Evolutionary conservation across 2,329 filamentous ascomycete species (phyloP), one percentile per base, ranked within the genome.

Genomic region (Penicillium sp.): DNA sequence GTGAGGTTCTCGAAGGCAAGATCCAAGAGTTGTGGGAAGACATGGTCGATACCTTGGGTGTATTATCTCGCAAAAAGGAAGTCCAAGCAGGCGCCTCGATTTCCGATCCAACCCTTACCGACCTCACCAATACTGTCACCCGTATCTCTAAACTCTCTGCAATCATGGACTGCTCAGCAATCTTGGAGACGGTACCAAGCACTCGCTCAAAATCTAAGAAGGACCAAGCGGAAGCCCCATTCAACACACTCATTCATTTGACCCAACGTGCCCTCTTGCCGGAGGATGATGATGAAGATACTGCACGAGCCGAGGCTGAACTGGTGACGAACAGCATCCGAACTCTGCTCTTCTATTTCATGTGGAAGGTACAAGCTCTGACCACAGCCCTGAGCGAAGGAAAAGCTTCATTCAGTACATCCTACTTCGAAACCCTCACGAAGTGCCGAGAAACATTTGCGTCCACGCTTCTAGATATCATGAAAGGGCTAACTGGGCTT

Each of bases 21-120:
- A 78, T 97, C 9, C 85, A 89, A 23, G 81, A 86, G 39, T 79
- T 97, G 5, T 97, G 94, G 92, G 92, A 97, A 61, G 90, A 92
- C 60, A 85, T 87, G 5, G 82, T 91, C 50, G 87, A 88, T 63
- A 83, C 88, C 2, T 81, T 99, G 33, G 83, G 87, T 54, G 83
- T 86, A 54, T 83, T 94, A 51, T 84, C 88, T 58, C 84, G 86
- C 63, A 87, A 85, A 16, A 87, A 86, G 60, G 87, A 91, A 59
- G 81, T 96, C n/a, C 83, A 85, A 14, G 79, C 80, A 16, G 86
- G 91, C 47, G 88, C 88, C 33, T 87, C 87, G 52, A 78, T 96
- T 39, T 81, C 84, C 10, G 80, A 82, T 36, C 82, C 83, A 10
- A 80, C 85, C 13, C 81, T 96, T 10, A 83, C 81, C 5, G 87